phyloP scores from a whole-genome alignment of 768 basidiomycete species.

The button mushroom (Agaricus bisporus) region DNA sequence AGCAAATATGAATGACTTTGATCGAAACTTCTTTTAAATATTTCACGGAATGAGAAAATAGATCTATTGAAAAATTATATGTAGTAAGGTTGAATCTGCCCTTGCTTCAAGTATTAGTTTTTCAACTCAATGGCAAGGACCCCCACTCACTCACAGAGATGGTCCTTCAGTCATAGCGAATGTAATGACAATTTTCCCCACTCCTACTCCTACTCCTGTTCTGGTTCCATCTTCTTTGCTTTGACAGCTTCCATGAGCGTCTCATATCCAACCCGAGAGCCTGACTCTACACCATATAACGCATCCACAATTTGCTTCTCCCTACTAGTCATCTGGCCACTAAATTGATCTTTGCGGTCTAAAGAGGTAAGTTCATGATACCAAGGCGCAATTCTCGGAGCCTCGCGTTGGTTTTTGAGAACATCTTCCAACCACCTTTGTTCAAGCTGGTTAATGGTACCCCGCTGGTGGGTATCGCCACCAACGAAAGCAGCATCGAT shows the following conservation, averaged over 20 bases:
- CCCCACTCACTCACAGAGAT: no score
- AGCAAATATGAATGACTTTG: no score
- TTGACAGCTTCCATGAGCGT: background rate
- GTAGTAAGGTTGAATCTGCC: no score
- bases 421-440: slow-evolving; percentile 14
- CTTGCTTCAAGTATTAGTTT: no score
- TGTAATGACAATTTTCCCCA: background rate
- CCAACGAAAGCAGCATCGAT: slow-evolving; percentile 59
- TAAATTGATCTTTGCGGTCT: slow-evolving; percentile 18
- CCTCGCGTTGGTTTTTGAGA: slow-evolving; percentile 19
- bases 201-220: background rate
- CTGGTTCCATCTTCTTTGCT: background rate
- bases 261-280: slow-evolving; percentile 1
- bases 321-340: slow-evolving; percentile 20
- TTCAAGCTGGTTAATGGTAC: slow-evolving; percentile 8
- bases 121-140: no score
- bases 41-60: no score
- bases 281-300: slow-evolving; percentile 41
- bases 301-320: slow-evolving; percentile 43
- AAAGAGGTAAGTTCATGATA: slow-evolving; percentile 15
- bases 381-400: slow-evolving; percentile 35
- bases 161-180: no score
- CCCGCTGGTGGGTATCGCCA: slow-evolving; percentile 4
- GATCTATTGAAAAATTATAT: no score
- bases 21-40: no score